Base-by-base conservation (phyloP, 2,329 filamentous ascomycete genomes). In the Neopestalotiopsis sp. region DNA sequence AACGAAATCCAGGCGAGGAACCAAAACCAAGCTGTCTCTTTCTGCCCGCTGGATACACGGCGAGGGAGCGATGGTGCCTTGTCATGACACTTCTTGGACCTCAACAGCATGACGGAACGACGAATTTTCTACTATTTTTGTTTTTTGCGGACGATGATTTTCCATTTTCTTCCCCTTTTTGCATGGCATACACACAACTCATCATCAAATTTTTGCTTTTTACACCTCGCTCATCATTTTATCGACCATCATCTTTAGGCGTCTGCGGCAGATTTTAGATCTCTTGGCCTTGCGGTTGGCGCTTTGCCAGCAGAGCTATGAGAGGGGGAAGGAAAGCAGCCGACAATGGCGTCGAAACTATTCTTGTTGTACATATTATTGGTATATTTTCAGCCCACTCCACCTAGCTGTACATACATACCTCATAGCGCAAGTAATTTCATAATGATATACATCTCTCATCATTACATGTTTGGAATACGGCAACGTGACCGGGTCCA, bases 331-430 rank as follows among this genome's bases (percentile, higher is more conserved):
- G 42, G 42, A 4, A n/a, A 20, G n/a, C n/a, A 9, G 5, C 17
- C 17, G n/a, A 53, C 9, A 9, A 17, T n/a, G 20, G 45, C 45
- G 20, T 28, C 17, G 45, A 17, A 53, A 53, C 45, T 53, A 53
- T 53, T 53, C 45, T 53, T 53, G 45, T 53, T 53, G 45, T 53
- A 53, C 17, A 53, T 53, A 53, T 7, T 53, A 53, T 53, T 53
- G 6, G 34, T 38, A 38, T 53, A 24, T 17, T 53, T n/a, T 38
- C 34, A 38, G n/a, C 45, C 24, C 24, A 28, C 24, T 53, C n/a
- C 20, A 7, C 24, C 6, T 38, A 38, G 34, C 1, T 53, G 45
- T 53, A 53, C 45, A 53, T 53, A 24, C n/a, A 17, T 53, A 53
- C 45, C 45, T 53, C 45, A 6, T 38, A 38, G 34, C 13, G n/a